Evolutionary conservation across 1,139 yeast genomes (phyloP).

Genomic region (Yamadazyma songkhlaensis): DNA sequence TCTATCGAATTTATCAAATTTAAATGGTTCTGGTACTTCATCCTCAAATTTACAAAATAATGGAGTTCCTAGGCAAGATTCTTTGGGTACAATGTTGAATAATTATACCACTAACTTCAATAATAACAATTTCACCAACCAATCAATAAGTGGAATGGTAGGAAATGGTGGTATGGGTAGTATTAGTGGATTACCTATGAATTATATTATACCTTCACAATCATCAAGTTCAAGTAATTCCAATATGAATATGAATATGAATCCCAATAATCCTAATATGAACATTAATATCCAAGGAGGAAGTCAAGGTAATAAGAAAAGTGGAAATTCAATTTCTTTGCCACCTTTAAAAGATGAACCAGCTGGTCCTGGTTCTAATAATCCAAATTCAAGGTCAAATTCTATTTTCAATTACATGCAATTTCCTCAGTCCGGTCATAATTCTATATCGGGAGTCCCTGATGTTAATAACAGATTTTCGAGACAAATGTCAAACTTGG

Average conservation of each 20-base stretch:
- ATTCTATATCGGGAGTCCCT: slow-evolving; percentile 27
- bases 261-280: background rate
- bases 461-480: slow-evolving; percentile 17
- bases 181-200: slow-evolving; percentile 1
- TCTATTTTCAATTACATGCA: slow-evolving; percentile 44
- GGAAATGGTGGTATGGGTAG: slow-evolving; percentile 7
- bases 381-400: slow-evolving; percentile 31
- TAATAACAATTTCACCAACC: slow-evolving; percentile 2
- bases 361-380: slow-evolving; percentile 11
- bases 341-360: slow-evolving; percentile 25
- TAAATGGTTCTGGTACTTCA: background rate
- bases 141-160: slow-evolving; percentile 6
- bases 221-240: background rate
- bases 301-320: background rate
- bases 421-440: slow-evolving; percentile 33
- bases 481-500: slow-evolving; percentile 16
- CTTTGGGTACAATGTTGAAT: slow-evolving; percentile 19
- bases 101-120: slow-evolving; percentile 14
- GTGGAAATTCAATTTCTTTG: slow-evolving; percentile 25
- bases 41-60: background rate
- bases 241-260: background rate
- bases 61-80: slow-evolving; percentile 17
- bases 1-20: background rate
- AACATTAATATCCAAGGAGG: background rate
- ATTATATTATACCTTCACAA: background rate